phyloP scores from a whole-genome alignment of 2,329 filamentous ascomycete genomes.

The Fusarium stilboides region DNA sequence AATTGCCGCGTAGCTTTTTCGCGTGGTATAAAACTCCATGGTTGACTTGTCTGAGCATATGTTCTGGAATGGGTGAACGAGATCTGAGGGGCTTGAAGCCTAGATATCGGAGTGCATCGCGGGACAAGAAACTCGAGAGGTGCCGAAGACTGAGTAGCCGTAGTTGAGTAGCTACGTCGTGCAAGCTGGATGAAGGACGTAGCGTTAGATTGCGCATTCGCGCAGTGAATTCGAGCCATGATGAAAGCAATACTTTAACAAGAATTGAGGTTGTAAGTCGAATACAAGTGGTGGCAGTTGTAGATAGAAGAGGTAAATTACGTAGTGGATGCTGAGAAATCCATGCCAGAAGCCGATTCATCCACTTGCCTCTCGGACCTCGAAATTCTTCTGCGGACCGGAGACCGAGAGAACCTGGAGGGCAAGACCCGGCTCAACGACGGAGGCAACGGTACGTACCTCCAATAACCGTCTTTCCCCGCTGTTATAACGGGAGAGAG shows the following conservation, averaged over 20 bases:
- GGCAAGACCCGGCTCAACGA: constrained; percentile 34
- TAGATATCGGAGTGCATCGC: constrained; percentile 40
- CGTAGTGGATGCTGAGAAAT: constrained; percentile 51
- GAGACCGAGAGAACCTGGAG: constrained; percentile 35
- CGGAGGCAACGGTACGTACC: constrained; percentile 31
- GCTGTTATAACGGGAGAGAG: too few species aligned
- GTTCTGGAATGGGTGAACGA: neutral
- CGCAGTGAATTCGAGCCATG: constrained; percentile 58
- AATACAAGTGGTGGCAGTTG: constrained; percentile 18
- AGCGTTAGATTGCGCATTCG: constrained; percentile 57
- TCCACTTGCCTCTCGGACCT: constrained; percentile 39
- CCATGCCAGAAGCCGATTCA: constrained; percentile 42
- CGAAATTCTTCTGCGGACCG: constrained; percentile 46
- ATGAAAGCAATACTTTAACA: neutral
- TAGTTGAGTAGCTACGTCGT: constrained; percentile 53
- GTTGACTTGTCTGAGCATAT: neutral
- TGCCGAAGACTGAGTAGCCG: constrained; percentile 43
- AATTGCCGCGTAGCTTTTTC: constrained; percentile 52
- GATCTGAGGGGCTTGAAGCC: constrained; percentile 10
- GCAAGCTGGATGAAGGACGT: constrained; percentile 61
- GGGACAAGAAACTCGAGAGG: constrained; percentile 61
- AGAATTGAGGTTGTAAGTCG: constrained; percentile 18
- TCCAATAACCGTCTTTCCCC: constrained; percentile 23
- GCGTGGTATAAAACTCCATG: constrained; percentile 16
- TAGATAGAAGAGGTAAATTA: constrained; percentile 21